A percentile compares a stretch with the other conserved stretches of the same genome.
These are phyloP conservation scores for Beta vulgaris DNA, from an alignment of 148 eudicot species.

Conservation along the genomic window DNA sequence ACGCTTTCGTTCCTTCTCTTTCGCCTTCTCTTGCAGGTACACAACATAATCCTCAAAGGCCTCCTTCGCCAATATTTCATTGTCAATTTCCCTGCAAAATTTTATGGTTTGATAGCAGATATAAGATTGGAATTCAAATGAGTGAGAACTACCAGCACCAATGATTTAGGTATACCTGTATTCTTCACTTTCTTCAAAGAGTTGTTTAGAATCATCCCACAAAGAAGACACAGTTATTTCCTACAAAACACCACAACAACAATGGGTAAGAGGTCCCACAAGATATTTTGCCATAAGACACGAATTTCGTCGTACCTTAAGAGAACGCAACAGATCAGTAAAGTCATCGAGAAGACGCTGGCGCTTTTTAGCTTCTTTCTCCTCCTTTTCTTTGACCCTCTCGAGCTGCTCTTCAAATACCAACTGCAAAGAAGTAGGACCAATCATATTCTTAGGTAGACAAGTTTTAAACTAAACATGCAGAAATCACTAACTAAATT, in stretches of 20 bases:
- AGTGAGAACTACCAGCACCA: slow-evolving; percentile 7
- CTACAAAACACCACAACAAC: slow-evolving; percentile 33
- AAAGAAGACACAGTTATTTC: slow-evolving; percentile 68
- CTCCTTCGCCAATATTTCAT: slow-evolving; percentile 64
- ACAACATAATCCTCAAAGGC: slow-evolving; percentile 66
- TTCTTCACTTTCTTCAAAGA: slow-evolving; percentile 83
- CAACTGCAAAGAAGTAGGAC: slow-evolving; percentile 51
- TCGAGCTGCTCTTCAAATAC: slow-evolving; percentile 87
- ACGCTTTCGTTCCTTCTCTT: slow-evolving; percentile 89
- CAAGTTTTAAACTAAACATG: neutral
- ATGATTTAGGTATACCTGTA: slow-evolving; percentile 49
- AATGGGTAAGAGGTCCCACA: slow-evolving; percentile 5
- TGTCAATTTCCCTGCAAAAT: slow-evolving; percentile 60
- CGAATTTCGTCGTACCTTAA: slow-evolving; percentile 45
- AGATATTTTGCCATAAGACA: neutral
- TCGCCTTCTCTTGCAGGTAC: slow-evolving; percentile 77
- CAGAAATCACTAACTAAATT: neutral
- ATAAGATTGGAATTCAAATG: neutral
- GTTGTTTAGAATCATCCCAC: slow-evolving; percentile 79
- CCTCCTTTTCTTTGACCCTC: slow-evolving; percentile 90
- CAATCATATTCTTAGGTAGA: neutral
- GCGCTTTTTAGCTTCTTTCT: slow-evolving; percentile 90
- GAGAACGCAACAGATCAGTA: slow-evolving; percentile 55
- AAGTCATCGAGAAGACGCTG: slow-evolving; percentile 81
- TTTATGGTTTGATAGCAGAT: neutral